A percentile compares a stretch with the other conserved stretches of the same genome.
Evolutionary conservation across 164 flowering plant genomes (phyloP).

Genomic region (Echeveria elegans): DNA sequence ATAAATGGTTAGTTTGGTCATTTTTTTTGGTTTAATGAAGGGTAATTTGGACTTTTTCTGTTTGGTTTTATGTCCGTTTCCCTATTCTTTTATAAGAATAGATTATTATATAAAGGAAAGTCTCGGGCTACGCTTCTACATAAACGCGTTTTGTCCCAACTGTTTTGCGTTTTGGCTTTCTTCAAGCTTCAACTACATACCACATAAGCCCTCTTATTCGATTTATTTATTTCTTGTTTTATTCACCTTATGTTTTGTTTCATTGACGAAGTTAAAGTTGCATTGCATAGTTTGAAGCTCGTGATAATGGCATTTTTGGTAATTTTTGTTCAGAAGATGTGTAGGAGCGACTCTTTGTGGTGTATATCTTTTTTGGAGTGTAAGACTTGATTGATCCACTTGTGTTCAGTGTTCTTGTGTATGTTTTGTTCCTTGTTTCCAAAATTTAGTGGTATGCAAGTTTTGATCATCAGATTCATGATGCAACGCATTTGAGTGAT

Average conservation of each 20-base stretch:
- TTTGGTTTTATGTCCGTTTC: too few relatives aligned
- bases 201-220: background rate
- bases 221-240: too few relatives aligned
- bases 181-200: background rate
- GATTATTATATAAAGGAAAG: too few relatives aligned
- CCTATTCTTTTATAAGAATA: too few relatives aligned
- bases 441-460: background rate
- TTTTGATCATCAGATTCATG: too few relatives aligned
- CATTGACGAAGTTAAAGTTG: conserved; percentile 6
- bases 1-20: too few relatives aligned
- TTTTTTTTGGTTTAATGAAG: too few relatives aligned
- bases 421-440: background rate
- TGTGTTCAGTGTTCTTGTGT: background rate
- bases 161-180: conserved; percentile 5
- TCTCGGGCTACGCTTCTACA: background rate
- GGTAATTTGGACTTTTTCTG: too few relatives aligned
- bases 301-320: conserved; percentile 4
- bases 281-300: conserved; percentile 3
- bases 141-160: conserved; percentile 3
- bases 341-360: background rate
- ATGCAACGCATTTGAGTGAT: too few relatives aligned
- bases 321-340: background rate
- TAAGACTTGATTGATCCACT: background rate
- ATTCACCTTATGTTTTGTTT: background rate
- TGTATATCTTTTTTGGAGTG: background rate